Percentiles rank a stretch among this genome's conserved stretches.
phyloP scores from a whole-genome alignment of 1,139 yeast genomes.

The Hansenula lynferdii region DNA sequence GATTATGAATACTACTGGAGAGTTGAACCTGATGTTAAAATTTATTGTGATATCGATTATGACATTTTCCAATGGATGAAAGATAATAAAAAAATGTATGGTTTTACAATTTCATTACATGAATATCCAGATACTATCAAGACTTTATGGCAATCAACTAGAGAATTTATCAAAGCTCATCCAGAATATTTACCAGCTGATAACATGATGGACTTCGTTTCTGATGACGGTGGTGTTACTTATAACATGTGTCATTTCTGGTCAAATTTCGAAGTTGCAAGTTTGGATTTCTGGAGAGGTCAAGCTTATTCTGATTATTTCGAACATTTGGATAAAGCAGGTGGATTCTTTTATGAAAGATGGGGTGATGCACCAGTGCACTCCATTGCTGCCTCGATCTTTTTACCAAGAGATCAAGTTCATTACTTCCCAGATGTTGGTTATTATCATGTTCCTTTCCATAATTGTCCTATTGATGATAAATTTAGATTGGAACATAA shows the following conservation, averaged over 20 bases:
- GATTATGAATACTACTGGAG: conserved; percentile 89
- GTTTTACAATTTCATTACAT: conserved; percentile 76
- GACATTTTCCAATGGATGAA: conserved; percentile 81
- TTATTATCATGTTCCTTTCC: conserved; percentile 75
- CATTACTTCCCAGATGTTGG: conserved; percentile 85
- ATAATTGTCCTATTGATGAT: conserved; percentile 69
- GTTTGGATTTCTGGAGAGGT: conserved; percentile 68
- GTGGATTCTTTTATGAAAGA: conserved; percentile 87
- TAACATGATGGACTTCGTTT: conserved; percentile 66
- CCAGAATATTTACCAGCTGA: conserved; percentile 59
- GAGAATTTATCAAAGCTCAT: conserved; percentile 53
- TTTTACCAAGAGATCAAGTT: conserved; percentile 58
- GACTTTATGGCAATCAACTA: conserved; percentile 74
- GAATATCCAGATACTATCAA: conserved; percentile 76
- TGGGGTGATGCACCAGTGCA: conserved; percentile 96
- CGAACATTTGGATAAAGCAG: conserved; percentile 66
- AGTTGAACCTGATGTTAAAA: conserved; percentile 78
- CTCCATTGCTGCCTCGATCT: conserved; percentile 78
- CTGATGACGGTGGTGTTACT: conserved; percentile 60
- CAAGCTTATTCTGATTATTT: conserved; percentile 67
- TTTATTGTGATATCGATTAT: conserved; percentile 76
- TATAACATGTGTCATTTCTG: conserved; percentile 85
- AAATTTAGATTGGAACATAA: conserved; percentile 46
- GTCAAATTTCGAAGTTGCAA: conserved; percentile 84
- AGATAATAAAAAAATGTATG: conserved; percentile 66